phyloP scores from a whole-genome alignment of 345 rosid genomes.

The Erysimum cheiranthoides region DNA sequence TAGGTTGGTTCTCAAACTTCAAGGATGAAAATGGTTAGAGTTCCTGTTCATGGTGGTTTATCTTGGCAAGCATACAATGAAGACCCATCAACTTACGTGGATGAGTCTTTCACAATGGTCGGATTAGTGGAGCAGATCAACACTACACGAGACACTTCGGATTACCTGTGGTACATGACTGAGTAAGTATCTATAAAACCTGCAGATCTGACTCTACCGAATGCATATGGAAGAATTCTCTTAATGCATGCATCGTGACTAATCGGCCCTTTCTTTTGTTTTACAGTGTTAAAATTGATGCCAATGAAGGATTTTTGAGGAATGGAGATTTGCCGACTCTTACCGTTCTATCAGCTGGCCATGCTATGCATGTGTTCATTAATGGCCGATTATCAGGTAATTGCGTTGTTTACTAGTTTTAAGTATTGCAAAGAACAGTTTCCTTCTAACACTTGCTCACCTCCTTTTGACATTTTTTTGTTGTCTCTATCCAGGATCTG shows the following conservation, averaged over 20 bases:
- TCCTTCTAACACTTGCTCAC: not conserved
- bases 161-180: constrained; percentile 97
- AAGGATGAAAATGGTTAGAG: constrained; percentile 83
- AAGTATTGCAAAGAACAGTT: constrained; percentile 10
- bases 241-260: constrained; percentile 4
- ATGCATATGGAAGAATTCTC: constrained; percentile 20
- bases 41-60: constrained; percentile 81
- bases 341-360: constrained; percentile 85
- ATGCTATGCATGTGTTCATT: constrained; percentile 90
- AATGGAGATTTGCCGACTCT: constrained; percentile 63
- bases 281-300: constrained; percentile 54
- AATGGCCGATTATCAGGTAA: constrained; percentile 83
- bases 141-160: constrained; percentile 85
- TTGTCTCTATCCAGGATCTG: constrained; percentile 64
- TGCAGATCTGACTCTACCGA: constrained; percentile 1
- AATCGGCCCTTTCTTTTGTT: constrained; percentile 14
- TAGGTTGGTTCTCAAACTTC: constrained; percentile 93
- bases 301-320: constrained; percentile 65
- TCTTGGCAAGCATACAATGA: constrained; percentile 96
- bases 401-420: constrained; percentile 12
- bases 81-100: constrained; percentile 67
- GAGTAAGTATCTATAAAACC: constrained; percentile 66
- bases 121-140: constrained; percentile 98
- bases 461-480: constrained; percentile 29
- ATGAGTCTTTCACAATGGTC: constrained; percentile 70